Conservation (phyloP, 1,284 basidiomycete genomes). For the Rhodotorula sp. region DNA sequence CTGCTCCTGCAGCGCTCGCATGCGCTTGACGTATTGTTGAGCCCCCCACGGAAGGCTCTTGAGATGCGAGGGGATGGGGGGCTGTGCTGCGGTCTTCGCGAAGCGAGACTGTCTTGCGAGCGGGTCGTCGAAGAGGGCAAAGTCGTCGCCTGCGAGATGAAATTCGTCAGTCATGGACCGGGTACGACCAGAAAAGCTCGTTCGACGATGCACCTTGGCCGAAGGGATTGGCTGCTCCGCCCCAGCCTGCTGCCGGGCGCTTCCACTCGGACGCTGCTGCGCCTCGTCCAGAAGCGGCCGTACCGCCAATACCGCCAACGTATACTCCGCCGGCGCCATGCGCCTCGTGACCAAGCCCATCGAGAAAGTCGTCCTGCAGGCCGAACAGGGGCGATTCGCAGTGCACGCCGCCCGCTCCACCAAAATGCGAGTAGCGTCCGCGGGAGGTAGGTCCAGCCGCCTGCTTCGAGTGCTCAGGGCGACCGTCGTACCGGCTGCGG, state of each 20-base stretch:
- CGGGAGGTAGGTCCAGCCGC: neutral
- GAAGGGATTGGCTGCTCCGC: neutral
- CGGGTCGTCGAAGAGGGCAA: neutral
- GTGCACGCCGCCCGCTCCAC: no score
- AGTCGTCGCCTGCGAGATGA: neutral
- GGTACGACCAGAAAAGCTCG: no score
- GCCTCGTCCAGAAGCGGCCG: no score
- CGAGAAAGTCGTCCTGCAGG: neutral
- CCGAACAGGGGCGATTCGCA: neutral
- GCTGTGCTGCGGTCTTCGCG: neutral
- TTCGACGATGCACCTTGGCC: neutral
- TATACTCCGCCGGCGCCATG: neutral
- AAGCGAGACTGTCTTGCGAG: neutral
- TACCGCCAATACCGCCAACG: neutral
- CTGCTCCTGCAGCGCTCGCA: constrained; percentile 10
- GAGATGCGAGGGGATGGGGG: neutral
- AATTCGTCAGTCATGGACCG: no score
- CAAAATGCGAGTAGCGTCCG: no score
- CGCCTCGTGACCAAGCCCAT: neutral
- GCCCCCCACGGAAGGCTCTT: constrained; percentile 1
- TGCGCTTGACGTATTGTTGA: constrained; percentile 12
- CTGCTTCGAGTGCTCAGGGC: no score
- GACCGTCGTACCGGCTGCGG: no score
- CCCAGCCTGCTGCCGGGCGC: neutral
- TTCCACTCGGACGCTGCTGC: neutral